Conservation (phyloP, 805 yeast species). For the Lipomyces spencermartinsiae region DNA sequence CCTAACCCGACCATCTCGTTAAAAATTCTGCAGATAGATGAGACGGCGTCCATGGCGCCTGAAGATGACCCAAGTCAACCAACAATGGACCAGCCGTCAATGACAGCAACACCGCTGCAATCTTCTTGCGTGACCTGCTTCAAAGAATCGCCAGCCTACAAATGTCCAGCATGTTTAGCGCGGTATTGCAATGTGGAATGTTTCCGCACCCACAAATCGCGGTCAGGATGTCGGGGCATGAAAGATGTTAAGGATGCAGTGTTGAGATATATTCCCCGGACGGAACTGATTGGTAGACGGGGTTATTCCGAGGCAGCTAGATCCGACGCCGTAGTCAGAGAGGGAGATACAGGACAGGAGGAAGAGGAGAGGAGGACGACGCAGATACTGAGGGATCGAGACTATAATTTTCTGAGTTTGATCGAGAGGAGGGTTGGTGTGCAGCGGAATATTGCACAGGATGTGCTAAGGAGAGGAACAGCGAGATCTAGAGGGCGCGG, state of each 20-base stretch:
- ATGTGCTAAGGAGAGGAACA: conserved; percentile 13
- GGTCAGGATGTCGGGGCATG: conserved; percentile 32
- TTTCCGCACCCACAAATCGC: conserved; percentile 29
- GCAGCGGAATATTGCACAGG: conserved; percentile 28
- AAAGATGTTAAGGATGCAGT: conserved; percentile 31
- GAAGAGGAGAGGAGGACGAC: conserved; percentile 16
- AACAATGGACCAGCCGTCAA: not conserved
- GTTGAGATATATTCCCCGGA: conserved; percentile 28
- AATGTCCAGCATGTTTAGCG: conserved; percentile 31
- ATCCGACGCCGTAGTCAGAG: not conserved
- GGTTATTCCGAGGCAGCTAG: conserved; percentile 14
- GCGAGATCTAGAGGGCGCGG: not conserved
- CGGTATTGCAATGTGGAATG: conserved; percentile 34
- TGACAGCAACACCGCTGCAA: conserved; percentile 13
- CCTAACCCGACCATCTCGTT: too few relatives aligned
- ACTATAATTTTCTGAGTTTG: conserved; percentile 34
- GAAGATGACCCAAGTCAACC: not conserved
- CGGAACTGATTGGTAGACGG: conserved; percentile 25
- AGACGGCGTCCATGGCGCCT: too few relatives aligned
- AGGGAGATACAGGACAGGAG: not conserved
- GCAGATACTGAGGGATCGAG: conserved; percentile 31
- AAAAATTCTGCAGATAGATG: not conserved
- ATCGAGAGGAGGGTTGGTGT: conserved; percentile 35
- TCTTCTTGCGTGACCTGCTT: conserved; percentile 26
- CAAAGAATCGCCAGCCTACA: conserved; percentile 27